These are phyloP conservation scores for Apiospora arundinis DNA, from an alignment of 2,329 filamentous ascomycete species.

Conservation along the genomic window DNA sequence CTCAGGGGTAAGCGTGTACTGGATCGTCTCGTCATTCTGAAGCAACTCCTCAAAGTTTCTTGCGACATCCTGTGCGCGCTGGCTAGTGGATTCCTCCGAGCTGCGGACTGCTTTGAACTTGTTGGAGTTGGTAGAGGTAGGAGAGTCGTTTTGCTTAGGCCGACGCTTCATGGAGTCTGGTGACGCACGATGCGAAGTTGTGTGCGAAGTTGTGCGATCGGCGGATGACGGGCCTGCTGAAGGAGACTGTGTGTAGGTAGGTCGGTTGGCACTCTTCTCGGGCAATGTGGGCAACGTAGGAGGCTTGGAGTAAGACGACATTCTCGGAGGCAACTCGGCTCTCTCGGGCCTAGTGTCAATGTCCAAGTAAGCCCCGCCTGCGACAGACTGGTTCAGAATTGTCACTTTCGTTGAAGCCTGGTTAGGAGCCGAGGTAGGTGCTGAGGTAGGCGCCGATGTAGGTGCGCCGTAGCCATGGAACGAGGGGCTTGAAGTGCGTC, in stretches of 20 bases:
- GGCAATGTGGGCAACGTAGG: conserved; percentile 39
- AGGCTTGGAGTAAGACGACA: conserved; percentile 30
- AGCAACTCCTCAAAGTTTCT: conserved; percentile 81
- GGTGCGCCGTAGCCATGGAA: not conserved
- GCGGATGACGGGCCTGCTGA: conserved; percentile 23
- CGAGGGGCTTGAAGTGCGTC: conserved; percentile 2
- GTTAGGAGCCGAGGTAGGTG: conserved; percentile 23
- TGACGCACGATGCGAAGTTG: conserved; percentile 28
- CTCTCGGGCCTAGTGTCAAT: conserved; percentile 26
- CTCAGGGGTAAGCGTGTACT: conserved; percentile 81
- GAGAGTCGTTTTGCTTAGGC: conserved; percentile 56
- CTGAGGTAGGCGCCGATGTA: not conserved
- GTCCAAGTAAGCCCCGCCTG: conserved; percentile 1
- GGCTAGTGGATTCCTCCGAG: conserved; percentile 62
- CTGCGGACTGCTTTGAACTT: conserved; percentile 61
- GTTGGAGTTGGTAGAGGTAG: conserved; percentile 52
- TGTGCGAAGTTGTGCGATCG: conserved; percentile 25
- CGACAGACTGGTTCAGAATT: conserved; percentile 26
- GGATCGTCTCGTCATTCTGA: conserved; percentile 81
- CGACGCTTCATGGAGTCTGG: conserved; percentile 42
- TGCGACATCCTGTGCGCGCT: conserved; percentile 62
- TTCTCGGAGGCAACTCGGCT: conserved; percentile 34
- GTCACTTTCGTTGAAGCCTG: conserved; percentile 31
- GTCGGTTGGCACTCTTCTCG: conserved; percentile 38
- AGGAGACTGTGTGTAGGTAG: conserved; percentile 31